Evolutionary conservation across 306 rosid species (phyloP), one percentile per base, ranked within the genome.

Genomic region (Comarum palustre): DNA sequence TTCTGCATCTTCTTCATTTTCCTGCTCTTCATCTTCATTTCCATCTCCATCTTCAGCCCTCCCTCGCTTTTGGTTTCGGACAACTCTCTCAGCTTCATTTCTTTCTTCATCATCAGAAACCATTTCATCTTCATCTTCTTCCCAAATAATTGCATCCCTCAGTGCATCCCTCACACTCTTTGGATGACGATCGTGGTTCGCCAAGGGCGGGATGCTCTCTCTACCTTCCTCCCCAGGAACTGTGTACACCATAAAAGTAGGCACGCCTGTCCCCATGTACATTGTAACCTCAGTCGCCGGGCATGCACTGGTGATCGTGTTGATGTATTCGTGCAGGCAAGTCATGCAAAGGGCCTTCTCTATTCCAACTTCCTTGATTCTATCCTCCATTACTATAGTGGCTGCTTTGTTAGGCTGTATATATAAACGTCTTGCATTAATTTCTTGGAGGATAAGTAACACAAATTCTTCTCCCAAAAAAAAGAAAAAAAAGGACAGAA

Each of bases 341-440:
- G 85, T 74, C 68, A 86, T 42, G 17, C 83, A 81, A 75, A 86
- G 82, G 61, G 88, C 70, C 80, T 76, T 64, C 12, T 81, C 64
- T 38, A 34, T 4, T 34, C 38, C 38, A 34, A 0, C 38, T 34
- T 4, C 3, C 7, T 36, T 36, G 41, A 36, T 5, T 36, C 41
- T 36, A 6, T 36, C 88, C 27, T 90, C 80, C 93, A 90, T 85
- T 69, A 86, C 90, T 74, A 78, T 68, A 1, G 73, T 36, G 24
- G 84, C 83, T 0, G 86, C 84, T 72, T 88, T 87, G 20, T 88
- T 91, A 55, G 91, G 96, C 91, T 88, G 86, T 25, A 80, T 64
- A 1, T 48, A 17, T 17, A 48, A 17, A 48, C 7, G 55, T 17
- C 41, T 48, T 48, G 22, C 20, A 48, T 48, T 48, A 17, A n/a